Base-by-base conservation (phyloP, 1,284 basidiomycete species). In the Fomes fomentarius region DNA sequence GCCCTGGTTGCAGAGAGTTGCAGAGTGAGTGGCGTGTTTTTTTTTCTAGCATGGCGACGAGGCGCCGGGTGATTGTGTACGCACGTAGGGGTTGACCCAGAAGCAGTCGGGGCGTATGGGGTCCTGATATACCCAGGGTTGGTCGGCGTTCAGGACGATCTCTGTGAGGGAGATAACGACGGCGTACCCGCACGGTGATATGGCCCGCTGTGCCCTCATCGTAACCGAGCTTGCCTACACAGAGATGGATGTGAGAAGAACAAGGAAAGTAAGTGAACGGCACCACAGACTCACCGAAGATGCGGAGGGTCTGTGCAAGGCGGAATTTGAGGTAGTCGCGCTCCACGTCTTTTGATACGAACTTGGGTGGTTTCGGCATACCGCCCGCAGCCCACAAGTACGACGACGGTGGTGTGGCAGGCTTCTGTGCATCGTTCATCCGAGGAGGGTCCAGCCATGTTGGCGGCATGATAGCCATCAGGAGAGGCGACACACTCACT, bases 131-230 rank as follows among this genome's bases (percentile, higher is more conserved):
- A 39, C 19, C n/a, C n/a, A n/a, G n/a, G n/a, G n/a, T n/a, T n/a
- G 21, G 9, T 24, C 2, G 15, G 15, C 8, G 11, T 1, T 25
- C 9, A 40, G 21, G 15, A 24, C 28, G 7, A 7, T 9, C 38
- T 9, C 19, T 5, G 5, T n/a, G 34, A 5, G 15, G 7, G 12
- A 31, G 7, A 19, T 38, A 17, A n/a, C n/a, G n/a, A n/a, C n/a
- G n/a, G n/a, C 66, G 31, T 41, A 69, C 79, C 54, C 83, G 75
- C 42, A 85, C 80, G 19, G 85, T 88, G 57, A 88, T 81, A 66
- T 87, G 84, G 0, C 82, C 83, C 4, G 82, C 78, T 17, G 80
- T 73, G 11, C 83, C 84, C 59, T 87, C 84, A 48, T 82, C 83
- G 61, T 77, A 84, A 2, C 83, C 83, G 22, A 79, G 67, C 51